phyloP scores from a whole-genome alignment of 768 basidiomycete genomes.

The Tephrocybe sp. region DNA sequence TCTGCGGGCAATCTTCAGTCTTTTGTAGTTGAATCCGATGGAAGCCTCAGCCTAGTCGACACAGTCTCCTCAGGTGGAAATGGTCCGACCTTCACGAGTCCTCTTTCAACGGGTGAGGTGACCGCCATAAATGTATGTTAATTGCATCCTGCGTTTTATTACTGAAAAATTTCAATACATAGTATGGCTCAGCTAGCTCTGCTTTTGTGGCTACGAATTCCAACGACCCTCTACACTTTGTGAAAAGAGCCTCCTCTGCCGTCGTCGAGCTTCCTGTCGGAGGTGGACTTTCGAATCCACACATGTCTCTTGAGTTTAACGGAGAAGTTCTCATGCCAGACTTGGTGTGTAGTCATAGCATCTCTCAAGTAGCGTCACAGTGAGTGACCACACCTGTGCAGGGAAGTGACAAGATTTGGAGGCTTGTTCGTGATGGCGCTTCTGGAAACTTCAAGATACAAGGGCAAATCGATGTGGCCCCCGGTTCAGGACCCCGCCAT shows the following conservation, averaged over 20 bases:
- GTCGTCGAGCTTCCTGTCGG: conserved; percentile 50
- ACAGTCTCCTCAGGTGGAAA: conserved; percentile 47
- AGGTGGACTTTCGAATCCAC: conserved; percentile 54
- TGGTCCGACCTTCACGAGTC: conserved; percentile 47
- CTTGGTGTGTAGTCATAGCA: conserved; percentile 52
- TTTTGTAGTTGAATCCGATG: conserved; percentile 44
- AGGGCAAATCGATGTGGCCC: conserved; percentile 59
- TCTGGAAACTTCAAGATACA: conserved; percentile 52
- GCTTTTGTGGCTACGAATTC: conserved; percentile 38
- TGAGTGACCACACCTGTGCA: conserved; percentile 19
- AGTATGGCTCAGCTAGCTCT: conserved; percentile 39
- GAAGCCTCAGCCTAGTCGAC: conserved; percentile 39
- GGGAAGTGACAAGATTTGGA: conserved; percentile 73
- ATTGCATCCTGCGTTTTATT: neutral
- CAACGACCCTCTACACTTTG: conserved; percentile 35
- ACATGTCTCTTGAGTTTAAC: conserved; percentile 59
- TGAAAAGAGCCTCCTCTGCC: conserved; percentile 31
- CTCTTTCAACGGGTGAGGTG: conserved; percentile 56
- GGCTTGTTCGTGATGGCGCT: conserved; percentile 44
- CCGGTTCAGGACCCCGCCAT: conserved; percentile 67
- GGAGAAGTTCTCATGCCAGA: conserved; percentile 65
- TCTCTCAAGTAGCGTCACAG: neutral
- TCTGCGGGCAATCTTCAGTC: conserved; percentile 47
- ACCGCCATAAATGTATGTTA: conserved; percentile 52
- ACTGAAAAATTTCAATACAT: neutral